Conservation (phyloP, 176 grass and related monocot species). For the Cymbopogon citratus region DNA sequence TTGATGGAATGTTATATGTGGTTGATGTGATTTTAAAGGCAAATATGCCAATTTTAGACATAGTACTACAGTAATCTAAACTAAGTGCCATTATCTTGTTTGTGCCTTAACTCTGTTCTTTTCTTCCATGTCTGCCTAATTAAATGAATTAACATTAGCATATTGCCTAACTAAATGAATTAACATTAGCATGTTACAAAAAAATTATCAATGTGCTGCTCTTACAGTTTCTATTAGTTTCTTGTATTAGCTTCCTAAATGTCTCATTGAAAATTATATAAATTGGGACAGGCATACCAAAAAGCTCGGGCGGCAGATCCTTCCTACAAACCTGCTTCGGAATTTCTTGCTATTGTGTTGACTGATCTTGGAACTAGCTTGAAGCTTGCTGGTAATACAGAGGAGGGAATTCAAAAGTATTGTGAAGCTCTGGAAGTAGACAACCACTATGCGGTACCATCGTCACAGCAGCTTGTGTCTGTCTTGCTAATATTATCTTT, state of each 20-base stretch:
- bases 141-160: constrained; percentile 5
- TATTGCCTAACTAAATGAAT: not conserved
- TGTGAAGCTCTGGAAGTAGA: constrained; percentile 90
- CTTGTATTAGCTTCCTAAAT: constrained; percentile 13
- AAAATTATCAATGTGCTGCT: not conserved
- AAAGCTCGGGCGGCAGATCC: constrained; percentile 80
- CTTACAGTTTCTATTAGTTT: not conserved
- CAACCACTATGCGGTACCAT: constrained; percentile 78
- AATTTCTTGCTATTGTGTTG: constrained; percentile 91
- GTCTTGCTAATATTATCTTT: constrained; percentile 1
- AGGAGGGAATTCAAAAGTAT: constrained; percentile 97
- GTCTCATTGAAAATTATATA: constrained; percentile 8
- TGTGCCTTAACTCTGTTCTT: not conserved
- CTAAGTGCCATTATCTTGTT: not conserved
- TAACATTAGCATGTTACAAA: not conserved
- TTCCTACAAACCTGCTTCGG: constrained; percentile 82
- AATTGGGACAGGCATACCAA: constrained; percentile 68
- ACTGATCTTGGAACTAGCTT: constrained; percentile 98
- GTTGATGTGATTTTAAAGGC: not conserved
- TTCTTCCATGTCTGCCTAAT: not conserved
- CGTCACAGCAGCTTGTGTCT: constrained; percentile 20
- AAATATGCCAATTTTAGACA: not conserved
- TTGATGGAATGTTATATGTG: too few species aligned
- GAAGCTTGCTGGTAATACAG: constrained; percentile 88
- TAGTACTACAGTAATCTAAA: not conserved